Percentiles rank a stretch among this genome's conserved stretches.
phyloP scores from a whole-genome alignment of 495 filamentous ascomycete genomes.

The Massariosphaeria phaeospora region DNA sequence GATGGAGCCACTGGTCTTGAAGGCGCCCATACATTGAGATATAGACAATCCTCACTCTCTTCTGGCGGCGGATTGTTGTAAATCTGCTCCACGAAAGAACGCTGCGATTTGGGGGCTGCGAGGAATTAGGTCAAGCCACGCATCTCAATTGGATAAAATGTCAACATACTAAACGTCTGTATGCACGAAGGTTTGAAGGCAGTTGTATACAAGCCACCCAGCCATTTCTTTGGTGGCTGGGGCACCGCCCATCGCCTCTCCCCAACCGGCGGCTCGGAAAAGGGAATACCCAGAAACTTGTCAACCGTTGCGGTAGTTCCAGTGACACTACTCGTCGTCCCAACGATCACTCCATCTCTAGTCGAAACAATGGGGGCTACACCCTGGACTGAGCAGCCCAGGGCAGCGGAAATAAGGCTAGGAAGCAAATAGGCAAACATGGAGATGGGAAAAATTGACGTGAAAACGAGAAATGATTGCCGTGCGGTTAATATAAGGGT shows the following conservation, averaged over 20 bases:
- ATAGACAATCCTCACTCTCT: conserved; percentile 44
- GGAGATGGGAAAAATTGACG: too few species aligned
- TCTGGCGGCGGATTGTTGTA: conserved; percentile 36
- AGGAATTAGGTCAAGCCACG: too few species aligned
- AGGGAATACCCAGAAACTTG: conserved; percentile 40
- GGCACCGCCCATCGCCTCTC: conserved; percentile 39
- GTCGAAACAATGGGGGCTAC: conserved; percentile 31
- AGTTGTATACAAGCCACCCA: conserved; percentile 33
- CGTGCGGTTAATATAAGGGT: too few species aligned
- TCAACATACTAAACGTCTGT: conserved; percentile 37
- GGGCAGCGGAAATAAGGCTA: too few species aligned
- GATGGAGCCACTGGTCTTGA: conserved; percentile 38
- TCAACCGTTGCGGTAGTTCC: conserved; percentile 30
- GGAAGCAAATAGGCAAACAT: too few species aligned
- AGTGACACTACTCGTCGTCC: conserved; percentile 31
- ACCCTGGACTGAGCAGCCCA: too few species aligned
- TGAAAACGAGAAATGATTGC: too few species aligned
- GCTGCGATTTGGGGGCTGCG: too few species aligned
- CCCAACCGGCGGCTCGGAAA: conserved; percentile 33
- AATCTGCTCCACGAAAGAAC: conserved; percentile 33
- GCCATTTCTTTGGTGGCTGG: conserved; percentile 22
- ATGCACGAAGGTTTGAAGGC: conserved; percentile 39
- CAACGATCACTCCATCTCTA: conserved; percentile 30
- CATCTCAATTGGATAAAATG: conserved; percentile 31
- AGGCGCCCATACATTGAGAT: conserved; percentile 41